Evolutionary conservation across 371 early-diverging fungal species (phyloP), one percentile per base, ranked within the genome.

Genomic region (Haplosporangium sp.): DNA sequence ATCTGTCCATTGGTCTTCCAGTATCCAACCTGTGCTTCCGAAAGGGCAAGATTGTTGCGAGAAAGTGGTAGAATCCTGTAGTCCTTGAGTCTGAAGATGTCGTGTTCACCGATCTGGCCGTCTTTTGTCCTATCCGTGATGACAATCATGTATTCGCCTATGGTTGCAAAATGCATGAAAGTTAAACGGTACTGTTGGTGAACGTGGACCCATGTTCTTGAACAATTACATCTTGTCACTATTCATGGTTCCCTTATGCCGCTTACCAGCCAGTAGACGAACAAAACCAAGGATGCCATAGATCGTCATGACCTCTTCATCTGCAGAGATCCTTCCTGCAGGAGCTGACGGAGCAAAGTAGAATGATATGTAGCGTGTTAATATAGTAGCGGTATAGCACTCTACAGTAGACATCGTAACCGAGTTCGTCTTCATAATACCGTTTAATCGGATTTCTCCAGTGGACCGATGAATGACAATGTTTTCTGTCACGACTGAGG

Each of bases 71-170:
- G 73, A 38, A 97, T 84, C 68, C 85, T 85, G 73, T 93, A 91
- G n/a, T 86, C 86, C 14, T 90, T 87, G 18, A 95, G 84, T 38
- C 85, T 84, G 83, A 90, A 97, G 23, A 97, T 87, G 42, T 90
- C 88, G 45, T 92, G 85, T 16, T 86, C 87, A 10, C 81, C 80
- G 23, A 91, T 80, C 10, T 83, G 62, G 85, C 96, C 96, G 14
- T 93, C 84, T 50, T 82, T 83, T 58, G 85, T 86, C 53, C 95
- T 88, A 20, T 89, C 90, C 6, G 95, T 96, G 50, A 96, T 91
- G 42, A 94, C 89, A 47, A 98, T 85, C 74, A 98, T 82, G 64
- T 95, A 92, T 59, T 93, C 91, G 21, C 97, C 96, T 91, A 59
- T 53, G 16, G 20, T 16, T 47, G 21, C 29, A 29, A 29, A 29